Base-by-base conservation (phyloP, 1,284 basidiomycete species). In the Hymenochaete sp. region DNA sequence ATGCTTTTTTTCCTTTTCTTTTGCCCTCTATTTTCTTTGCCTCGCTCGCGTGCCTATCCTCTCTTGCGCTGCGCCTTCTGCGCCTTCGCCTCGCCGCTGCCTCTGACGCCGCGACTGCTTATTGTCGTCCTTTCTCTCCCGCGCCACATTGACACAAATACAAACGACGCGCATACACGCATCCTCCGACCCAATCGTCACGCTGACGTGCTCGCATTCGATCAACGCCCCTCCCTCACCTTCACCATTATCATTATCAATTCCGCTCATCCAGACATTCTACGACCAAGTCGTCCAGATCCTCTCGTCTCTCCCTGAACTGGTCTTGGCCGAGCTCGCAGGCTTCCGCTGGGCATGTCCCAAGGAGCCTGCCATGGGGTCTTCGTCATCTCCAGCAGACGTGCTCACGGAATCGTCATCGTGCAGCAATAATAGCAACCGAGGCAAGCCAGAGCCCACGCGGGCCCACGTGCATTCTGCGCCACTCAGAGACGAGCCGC, bases 281-380 rank as follows among this genome's bases (percentile, higher is more conserved):
- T 81, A 80, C 56, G 63, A 73, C 41, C 68, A 77, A 52, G 72
- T 82, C 38, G 72, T 79, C 42, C 62, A 63, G 27, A 66, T 67
- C 9, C 68, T 85, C 50, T 65, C 68, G n/a, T 67, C 68, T 3
- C 68, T 85, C 50, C 65, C 72, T 16, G 60, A 70, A 42, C 67
- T 86, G 22, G 62, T 68, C 49, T 71, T 71, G 33, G 83, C 85
- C 56, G 82, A 85, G 57, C 70, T 85, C 27, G 79, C 71, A 36
- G 82, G 83, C 27, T 75, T 84, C 62, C 79, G 80, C 52, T 86
- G 82, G 81, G 68, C 63, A 26, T 71, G 71, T 3, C 63, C 64
- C 14, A 65, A 59, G 24, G 45, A 51, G n/a, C 26, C 44, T 27
- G 31, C 45, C 27, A 26, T 11, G n/a, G 39, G 21, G n/a, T n/a